Evolutionary conservation across 441 rosid genomes (phyloP), one percentile per base, ranked within the genome.

Genomic region (Brassica hybrid): DNA sequence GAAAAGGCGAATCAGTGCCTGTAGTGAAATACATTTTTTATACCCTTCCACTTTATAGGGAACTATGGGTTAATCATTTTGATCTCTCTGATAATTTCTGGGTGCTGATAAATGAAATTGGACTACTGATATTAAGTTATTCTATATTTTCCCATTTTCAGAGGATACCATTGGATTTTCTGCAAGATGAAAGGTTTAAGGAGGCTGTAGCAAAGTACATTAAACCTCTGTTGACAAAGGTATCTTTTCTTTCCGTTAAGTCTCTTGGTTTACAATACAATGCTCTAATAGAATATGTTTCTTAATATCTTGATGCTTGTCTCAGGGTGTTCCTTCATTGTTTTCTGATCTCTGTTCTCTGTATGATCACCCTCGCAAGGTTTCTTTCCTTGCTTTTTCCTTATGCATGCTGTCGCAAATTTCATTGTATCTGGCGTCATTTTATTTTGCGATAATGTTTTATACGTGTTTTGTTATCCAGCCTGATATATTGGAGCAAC

Each of bases 111-210:
- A 9, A 21, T 71, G 32, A 21, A 58, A 3, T 23, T 45, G 5
- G 32, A 32, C 27, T 10, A 68, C 57, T 63, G 71, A 4, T 36
- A 5, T 16, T 48, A 59, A 59, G 5, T 69, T 68, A 43, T 56
- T 41, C 56, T 72, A 23, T 67, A n/a, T 45, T 13, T 80, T 10
- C 38, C 16, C 56, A 8, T 78, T 85, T 74, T 73, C 75, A 94
- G 98, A 93, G 99, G 82, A 94, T 97, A 81, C 99, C 99, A 0
- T 92, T 97, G 76, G 98, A 97, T 90, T 97, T 97, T 86, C 90
- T 94, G 67, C 95, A 87, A 93, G 96, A 90, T 67, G 88, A 91
- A 75, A 84, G 83, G 76, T 93, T 97, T 77, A 87, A 82, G 71
- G 94, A 90, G 81, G 99, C 97, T 78, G 98, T 93, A 19, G 85